Evolutionary conservation across 192 early-diverging fungal species (phyloP).

Genomic region (Backusella morwellensis): DNA sequence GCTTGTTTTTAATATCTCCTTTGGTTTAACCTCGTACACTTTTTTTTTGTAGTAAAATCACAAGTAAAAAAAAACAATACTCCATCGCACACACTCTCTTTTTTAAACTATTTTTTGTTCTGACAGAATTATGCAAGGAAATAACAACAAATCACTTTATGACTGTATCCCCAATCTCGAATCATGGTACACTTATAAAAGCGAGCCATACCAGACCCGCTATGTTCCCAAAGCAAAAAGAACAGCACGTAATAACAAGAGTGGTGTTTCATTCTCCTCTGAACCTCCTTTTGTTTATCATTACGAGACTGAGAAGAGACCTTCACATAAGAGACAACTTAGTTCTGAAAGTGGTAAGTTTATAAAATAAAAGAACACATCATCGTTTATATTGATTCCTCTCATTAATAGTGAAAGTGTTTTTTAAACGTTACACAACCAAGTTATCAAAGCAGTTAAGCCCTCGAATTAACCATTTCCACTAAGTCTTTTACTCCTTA

Average conservation of each 20-base stretch:
- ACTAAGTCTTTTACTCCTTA: neutral
- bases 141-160: constrained; percentile 7
- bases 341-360: neutral
- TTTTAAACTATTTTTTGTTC: neutral
- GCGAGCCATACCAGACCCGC: neutral
- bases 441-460: neutral
- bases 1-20: neutral
- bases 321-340: neutral
- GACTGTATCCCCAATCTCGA: constrained; percentile 21
- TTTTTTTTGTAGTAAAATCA: neutral
- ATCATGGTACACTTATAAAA: constrained; percentile 19
- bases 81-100: neutral
- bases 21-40: neutral
- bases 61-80: neutral
- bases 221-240: neutral
- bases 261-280: constrained; percentile 21
- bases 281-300: constrained; percentile 21
- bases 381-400: neutral
- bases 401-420: neutral
- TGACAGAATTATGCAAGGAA: neutral
- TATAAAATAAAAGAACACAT: neutral
- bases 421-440: constrained; percentile 10
- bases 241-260: neutral
- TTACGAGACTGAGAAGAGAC: neutral
- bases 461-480: neutral